phyloP scores from a whole-genome alignment of 306 rosid species.

The Argentina anserina region DNA sequence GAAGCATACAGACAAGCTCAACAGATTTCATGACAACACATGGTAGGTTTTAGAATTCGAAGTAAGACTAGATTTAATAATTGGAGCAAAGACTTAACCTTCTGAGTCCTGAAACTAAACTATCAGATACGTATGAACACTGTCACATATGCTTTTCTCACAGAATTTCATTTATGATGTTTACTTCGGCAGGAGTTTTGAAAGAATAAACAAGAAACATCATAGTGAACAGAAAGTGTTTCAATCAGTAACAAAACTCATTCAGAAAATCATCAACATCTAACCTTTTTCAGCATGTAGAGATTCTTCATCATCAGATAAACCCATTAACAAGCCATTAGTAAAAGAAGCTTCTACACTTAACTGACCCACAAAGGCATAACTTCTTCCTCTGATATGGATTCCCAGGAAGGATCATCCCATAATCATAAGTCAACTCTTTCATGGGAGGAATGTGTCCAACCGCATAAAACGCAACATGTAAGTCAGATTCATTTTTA shows the following conservation, averaged over 20 bases:
- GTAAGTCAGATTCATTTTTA: slow-evolving; percentile 58
- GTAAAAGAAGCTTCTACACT: slow-evolving; percentile 67
- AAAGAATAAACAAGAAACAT: background rate
- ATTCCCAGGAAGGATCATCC: slow-evolving; percentile 51
- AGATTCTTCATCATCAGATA: slow-evolving; percentile 19
- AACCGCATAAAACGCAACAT: slow-evolving; percentile 64
- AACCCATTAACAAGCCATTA: slow-evolving; percentile 32
- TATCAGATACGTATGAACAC: background rate
- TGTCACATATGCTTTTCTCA: background rate
- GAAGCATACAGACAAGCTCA: too few species aligned
- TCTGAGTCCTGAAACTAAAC: too few species aligned
- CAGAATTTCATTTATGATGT: background rate
- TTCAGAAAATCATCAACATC: slow-evolving; percentile 20
- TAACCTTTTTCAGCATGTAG: slow-evolving; percentile 44
- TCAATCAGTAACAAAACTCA: slow-evolving; percentile 10
- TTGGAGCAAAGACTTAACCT: too few species aligned
- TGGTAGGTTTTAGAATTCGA: too few species aligned
- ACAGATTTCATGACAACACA: too few species aligned
- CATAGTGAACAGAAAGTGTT: background rate
- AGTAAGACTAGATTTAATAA: too few species aligned
- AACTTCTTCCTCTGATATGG: slow-evolving; percentile 62
- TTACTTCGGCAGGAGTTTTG: background rate
- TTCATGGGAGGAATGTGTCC: slow-evolving; percentile 83
- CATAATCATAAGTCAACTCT: slow-evolving; percentile 92
- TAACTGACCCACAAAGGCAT: slow-evolving; percentile 72